phyloP scores from a whole-genome alignment of 441 rosid genomes.

The Populus hybrid region DNA sequence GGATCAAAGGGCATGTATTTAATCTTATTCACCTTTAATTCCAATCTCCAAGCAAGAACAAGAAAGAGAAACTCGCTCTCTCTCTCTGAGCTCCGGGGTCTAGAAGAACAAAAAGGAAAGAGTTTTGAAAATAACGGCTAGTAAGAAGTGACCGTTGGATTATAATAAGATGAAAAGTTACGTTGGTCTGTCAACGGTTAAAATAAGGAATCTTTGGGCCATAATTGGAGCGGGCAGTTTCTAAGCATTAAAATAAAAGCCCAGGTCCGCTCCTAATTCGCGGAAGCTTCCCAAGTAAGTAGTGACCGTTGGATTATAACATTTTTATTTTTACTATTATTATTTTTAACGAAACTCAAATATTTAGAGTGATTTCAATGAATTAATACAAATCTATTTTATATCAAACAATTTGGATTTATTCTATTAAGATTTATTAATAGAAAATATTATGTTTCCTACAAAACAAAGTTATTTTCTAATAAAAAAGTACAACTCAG shows the following conservation, averaged over 20 bases:
- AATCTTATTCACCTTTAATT: not conserved
- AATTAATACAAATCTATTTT: no score
- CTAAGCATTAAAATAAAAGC: not conserved
- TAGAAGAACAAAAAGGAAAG: not conserved
- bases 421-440: no score
- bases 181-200: conserved; percentile 48
- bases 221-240: not conserved
- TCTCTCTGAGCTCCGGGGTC: conserved; percentile 7
- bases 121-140: conserved; percentile 66
- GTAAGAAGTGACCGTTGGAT: conserved; percentile 58
- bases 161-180: conserved; percentile 31
- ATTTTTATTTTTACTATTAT: no score
- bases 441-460: no score
- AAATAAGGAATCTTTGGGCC: not conserved
- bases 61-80: conserved; percentile 15
- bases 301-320: no score
- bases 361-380: no score
- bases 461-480: no score
- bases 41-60: conserved; percentile 20
- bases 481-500: no score
- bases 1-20: not conserved
- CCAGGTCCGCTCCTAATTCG: not conserved
- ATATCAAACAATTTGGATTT: no score
- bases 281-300: not conserved
- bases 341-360: no score